phyloP scores from a whole-genome alignment of 2,329 filamentous ascomycete genomes.

The Cyanodermella asteris region DNA sequence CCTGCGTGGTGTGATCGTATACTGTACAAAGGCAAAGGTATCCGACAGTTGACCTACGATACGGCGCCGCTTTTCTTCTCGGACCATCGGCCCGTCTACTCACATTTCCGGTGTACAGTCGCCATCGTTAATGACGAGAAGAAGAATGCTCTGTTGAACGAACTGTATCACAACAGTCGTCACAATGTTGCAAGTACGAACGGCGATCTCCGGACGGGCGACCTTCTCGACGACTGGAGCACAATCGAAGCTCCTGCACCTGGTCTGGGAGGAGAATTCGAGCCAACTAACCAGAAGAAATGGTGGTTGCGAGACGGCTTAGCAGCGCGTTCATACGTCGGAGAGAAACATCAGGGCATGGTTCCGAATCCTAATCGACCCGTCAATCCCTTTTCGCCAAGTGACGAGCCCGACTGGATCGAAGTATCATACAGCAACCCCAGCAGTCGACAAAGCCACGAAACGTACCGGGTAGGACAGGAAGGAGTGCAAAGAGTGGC shows the following conservation, averaged over 20 bases:
- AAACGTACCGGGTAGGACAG: neutral
- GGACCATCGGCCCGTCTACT: conserved; percentile 89
- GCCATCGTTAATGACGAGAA: conserved; percentile 54
- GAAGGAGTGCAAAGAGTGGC: neutral
- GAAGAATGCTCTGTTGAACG: conserved; percentile 49
- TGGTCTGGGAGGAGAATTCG: conserved; percentile 5
- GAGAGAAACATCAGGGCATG: conserved; percentile 39
- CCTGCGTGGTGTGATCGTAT: conserved; percentile 96
- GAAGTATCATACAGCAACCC: neutral
- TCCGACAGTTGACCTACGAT: conserved; percentile 66
- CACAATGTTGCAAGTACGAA: conserved; percentile 42
- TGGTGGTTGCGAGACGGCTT: no score
- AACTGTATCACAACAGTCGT: conserved; percentile 49
- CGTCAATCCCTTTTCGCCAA: conserved; percentile 60
- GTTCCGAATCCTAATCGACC: conserved; percentile 51
- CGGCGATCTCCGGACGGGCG: conserved; percentile 35
- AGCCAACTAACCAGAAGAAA: no score
- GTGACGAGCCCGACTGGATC: conserved; percentile 70
- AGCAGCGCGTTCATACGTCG: conserved; percentile 51
- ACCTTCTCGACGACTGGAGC: conserved; percentile 41
- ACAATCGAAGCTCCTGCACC: neutral
- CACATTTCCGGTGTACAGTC: conserved; percentile 65
- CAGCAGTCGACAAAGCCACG: neutral
- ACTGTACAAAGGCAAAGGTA: conserved; percentile 60
- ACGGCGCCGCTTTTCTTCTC: conserved; percentile 70